Percentiles rank a stretch among this genome's conserved stretches.
phyloP scores from a whole-genome alignment of 495 filamentous ascomycete species.

The Amphirosellinia nigrospora region DNA sequence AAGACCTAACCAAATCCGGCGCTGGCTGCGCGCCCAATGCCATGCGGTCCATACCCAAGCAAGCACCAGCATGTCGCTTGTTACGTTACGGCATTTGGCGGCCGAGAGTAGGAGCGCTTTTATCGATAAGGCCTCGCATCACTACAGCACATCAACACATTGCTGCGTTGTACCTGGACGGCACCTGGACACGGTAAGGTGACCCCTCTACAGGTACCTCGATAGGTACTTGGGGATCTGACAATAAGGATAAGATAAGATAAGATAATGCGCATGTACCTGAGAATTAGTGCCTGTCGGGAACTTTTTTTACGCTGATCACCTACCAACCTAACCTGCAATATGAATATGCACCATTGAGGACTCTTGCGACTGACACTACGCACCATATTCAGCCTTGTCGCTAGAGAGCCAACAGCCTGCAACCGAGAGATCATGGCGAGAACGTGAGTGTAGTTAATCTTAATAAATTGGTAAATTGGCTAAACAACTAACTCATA shows the following conservation, averaged over 20 bases:
- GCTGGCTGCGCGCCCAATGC: conserved; percentile 26
- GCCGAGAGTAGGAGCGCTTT: conserved; percentile 9
- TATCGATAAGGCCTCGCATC: conserved; percentile 25
- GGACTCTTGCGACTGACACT: neutral
- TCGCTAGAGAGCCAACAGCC: neutral
- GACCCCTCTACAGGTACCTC: neutral
- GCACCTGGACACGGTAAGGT: neutral
- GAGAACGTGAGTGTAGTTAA: conserved; percentile 35
- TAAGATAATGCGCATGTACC: neutral
- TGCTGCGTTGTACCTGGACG: neutral
- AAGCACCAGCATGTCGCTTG: conserved; percentile 22
- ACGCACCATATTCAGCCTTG: neutral
- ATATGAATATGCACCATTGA: neutral
- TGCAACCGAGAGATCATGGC: conserved; percentile 31
- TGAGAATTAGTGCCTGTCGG: neutral
- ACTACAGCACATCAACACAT: too few species aligned
- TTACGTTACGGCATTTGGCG: conserved; percentile 32
- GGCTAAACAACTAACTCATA: neutral
- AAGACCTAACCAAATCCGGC: conserved; percentile 30
- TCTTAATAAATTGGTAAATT: neutral
- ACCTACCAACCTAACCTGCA: too few species aligned
- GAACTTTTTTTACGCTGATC: conserved; percentile 19
- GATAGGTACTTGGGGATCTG: neutral
- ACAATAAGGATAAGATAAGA: conserved; percentile 1
- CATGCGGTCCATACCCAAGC: conserved; percentile 19